Base-by-base conservation (phyloP, 176 grass and related monocot genomes). In the Ensete glaucum region DNA sequence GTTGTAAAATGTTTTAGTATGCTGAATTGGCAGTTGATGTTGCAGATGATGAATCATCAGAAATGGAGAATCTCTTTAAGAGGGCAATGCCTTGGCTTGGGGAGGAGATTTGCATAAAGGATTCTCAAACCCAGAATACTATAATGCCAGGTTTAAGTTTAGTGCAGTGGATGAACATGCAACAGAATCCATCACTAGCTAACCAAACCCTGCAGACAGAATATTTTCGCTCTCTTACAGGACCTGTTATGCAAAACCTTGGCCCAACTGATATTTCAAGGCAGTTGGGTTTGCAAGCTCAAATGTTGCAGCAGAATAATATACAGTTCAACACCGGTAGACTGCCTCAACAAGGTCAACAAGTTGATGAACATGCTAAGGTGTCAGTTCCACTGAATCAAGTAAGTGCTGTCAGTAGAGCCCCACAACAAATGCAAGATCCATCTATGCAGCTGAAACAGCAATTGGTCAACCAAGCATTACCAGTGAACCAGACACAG, bases 121-220 rank as follows among this genome's bases (percentile, higher is more conserved):
- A 95, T 1, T 75, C 88, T 72, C 91, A 95, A 62, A 95, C 78
- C 56, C 96, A 92, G 71, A 95, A 74, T 67, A 84, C 84, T 14
- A 84, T 88, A 80, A 86, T 91, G 81, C 88, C 96, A 59, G 91
- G 91, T 58, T 74, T 95, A 72, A 99, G 96, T 53, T 89, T 99
- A 71, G 91, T 89, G 63, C 96, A 99, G 59, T 99, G 96, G 96
- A 99, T 99, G 96, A 92, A 86, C 71, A 99, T 99, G 82, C 90
- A 91, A 80, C 96, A 95, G 83, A 94, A 79, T 76, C 72, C 92
- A 22, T 73, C 86, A 23, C 80, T 93, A 34, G 62, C 75, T 62
- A 93, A 77, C 73, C 71, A 82, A 8, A 34, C 80, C 7, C 79
- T 85, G 67, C 96, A 95, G 64, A 75, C 96, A 0, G 95, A 99